Conservation (phyloP, 169 alveolate species). For the Plasmodium knowlesi region DNA sequence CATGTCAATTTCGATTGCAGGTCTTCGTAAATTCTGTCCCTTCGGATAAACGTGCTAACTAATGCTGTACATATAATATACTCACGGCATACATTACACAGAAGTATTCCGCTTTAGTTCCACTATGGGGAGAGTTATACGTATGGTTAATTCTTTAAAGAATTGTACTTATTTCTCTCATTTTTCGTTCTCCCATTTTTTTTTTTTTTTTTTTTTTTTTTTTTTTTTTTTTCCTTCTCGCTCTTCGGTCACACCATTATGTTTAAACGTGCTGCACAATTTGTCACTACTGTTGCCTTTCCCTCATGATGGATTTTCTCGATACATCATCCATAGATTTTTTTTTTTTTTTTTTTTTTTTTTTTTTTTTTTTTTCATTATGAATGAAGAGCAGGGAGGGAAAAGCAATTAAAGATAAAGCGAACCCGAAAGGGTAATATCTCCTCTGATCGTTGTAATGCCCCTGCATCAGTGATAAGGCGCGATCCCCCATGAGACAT, state of each 20-base stretch:
- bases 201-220: neutral
- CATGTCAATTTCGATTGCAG: neutral
- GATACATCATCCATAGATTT: neutral
- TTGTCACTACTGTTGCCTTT: neutral
- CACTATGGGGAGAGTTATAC: neutral
- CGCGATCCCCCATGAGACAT: conserved; percentile 2
- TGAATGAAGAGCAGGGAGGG: neutral
- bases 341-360: neutral
- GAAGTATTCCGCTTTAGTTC: neutral
- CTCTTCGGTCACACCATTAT: neutral
- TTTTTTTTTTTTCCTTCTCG: neutral
- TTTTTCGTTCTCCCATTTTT: neutral
- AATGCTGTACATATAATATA: neutral
- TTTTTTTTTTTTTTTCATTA: neutral
- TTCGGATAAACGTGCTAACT: neutral
- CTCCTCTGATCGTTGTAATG: neutral
- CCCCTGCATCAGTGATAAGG: neutral
- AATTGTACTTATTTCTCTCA: neutral
- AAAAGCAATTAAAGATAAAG: neutral
- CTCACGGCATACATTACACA: neutral
- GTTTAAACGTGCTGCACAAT: neutral
- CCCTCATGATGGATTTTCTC: neutral
- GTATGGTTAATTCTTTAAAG: neutral
- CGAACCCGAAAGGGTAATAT: neutral
- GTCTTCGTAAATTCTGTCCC: neutral